Conservation (phyloP, 2,329 filamentous ascomycete species). For the Chalaropsis thielavioides region DNA sequence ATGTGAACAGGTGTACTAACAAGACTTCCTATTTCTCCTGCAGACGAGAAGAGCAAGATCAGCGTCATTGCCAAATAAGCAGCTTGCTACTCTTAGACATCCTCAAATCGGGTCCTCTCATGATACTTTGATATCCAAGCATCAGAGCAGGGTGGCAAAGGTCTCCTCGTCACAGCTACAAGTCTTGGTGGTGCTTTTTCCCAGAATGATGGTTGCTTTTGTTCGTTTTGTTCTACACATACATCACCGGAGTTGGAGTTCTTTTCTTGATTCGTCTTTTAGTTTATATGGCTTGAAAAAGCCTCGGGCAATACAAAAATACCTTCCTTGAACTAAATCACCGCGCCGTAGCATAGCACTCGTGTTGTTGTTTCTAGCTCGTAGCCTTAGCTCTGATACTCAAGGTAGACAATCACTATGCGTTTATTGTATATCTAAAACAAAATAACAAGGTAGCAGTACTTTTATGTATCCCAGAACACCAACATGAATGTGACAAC, state of each 20-base stretch:
- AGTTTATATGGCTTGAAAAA: constrained; percentile 17
- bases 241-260: constrained; percentile 18
- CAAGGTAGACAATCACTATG: background rate
- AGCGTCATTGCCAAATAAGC: constrained; percentile 17
- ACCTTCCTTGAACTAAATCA: background rate
- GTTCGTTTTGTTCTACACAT: constrained; percentile 9
- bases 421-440: background rate
- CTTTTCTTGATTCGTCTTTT: constrained; percentile 12
- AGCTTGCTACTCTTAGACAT: background rate
- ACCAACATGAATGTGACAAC: constrained; percentile 6
- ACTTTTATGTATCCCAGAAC: constrained; percentile 16
- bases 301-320: constrained; percentile 16
- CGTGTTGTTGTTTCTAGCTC: background rate
- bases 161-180: background rate
- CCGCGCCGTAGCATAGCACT: too few relatives aligned
- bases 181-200: background rate
- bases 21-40: background rate
- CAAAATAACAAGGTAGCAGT: background rate
- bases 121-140: background rate
- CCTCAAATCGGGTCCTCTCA: background rate
- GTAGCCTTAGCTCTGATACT: background rate
- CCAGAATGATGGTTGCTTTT: constrained; percentile 1
- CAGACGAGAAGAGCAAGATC: constrained; percentile 15
- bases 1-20: background rate
- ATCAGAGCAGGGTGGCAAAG: background rate